phyloP scores from a whole-genome alignment of 1,139 yeast species.

The Saccharomyces hybrid region DNA sequence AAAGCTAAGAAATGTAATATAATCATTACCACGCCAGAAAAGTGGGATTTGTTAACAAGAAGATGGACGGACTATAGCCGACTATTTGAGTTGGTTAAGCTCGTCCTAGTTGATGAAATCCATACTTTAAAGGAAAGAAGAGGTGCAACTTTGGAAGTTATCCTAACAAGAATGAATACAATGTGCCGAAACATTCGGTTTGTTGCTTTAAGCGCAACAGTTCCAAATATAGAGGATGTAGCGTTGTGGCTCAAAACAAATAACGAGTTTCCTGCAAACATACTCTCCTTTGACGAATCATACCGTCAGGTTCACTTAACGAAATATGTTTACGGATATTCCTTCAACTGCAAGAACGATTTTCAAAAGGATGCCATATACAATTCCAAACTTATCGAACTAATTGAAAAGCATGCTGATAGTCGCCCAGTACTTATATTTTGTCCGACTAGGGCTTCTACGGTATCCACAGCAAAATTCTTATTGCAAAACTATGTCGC shows the following conservation, averaged over 20 bases:
- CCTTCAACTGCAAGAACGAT: conserved; percentile 34
- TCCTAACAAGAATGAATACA: conserved; percentile 44
- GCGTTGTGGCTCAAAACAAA: conserved; percentile 39
- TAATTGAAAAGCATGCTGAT: conserved; percentile 35
- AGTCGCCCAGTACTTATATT: conserved; percentile 43
- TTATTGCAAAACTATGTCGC: conserved; percentile 21
- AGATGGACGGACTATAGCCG: conserved; percentile 40
- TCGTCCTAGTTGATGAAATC: conserved; percentile 45
- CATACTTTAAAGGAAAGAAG: conserved; percentile 42
- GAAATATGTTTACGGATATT: conserved; percentile 39
- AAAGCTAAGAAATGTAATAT: conserved; percentile 39
- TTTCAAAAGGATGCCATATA: conserved; percentile 41
- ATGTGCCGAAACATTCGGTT: conserved; percentile 37
- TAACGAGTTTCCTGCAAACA: conserved; percentile 26
- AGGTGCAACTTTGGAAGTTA: conserved; percentile 48
- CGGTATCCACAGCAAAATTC: conserved; percentile 41
- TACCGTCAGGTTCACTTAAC: conserved; percentile 41
- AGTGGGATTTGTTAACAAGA: conserved; percentile 49
- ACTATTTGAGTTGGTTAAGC: conserved; percentile 35
- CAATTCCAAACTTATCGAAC: conserved; percentile 35
- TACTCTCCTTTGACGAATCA: conserved; percentile 39
- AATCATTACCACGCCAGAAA: conserved; percentile 50
- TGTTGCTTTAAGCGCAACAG: conserved; percentile 48
- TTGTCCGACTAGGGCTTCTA: conserved; percentile 47
- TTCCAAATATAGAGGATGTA: conserved; percentile 45